A percentile compares a stretch with the other conserved stretches of the same genome.
Evolutionary conservation across 352 stramenopile genomes (phyloP).

Genomic region (Pythium aristosporum): DNA sequence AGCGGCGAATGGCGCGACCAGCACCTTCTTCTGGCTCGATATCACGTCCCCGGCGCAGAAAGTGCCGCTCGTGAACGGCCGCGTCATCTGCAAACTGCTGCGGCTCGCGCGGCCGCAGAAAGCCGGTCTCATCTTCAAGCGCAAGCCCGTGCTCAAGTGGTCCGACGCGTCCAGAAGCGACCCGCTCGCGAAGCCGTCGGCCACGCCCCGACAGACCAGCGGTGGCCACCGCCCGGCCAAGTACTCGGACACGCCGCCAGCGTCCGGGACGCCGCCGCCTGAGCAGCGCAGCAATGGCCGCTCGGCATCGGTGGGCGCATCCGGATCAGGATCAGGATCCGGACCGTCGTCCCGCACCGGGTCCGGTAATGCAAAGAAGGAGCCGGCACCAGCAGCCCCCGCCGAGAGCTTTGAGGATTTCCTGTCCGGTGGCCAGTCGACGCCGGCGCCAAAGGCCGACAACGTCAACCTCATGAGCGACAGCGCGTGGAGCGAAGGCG

Average conservation of each 20-base stretch:
- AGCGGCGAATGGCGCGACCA: conserved; percentile 30
- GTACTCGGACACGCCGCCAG: conserved; percentile 53
- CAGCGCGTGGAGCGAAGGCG: conserved; percentile 39
- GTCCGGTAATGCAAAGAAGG: conserved; percentile 32
- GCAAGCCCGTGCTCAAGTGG: conserved; percentile 72
- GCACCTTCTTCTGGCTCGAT: conserved; percentile 84
- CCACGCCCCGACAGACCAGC: conserved; percentile 29
- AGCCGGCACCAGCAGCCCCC: conserved; percentile 19
- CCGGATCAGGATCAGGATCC: conserved; percentile 10
- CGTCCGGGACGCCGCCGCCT: conserved; percentile 10
- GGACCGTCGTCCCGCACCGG: conserved; percentile 36
- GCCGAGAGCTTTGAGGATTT: conserved; percentile 72
- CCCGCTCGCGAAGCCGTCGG: background rate
- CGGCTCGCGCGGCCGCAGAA: conserved; percentile 59
- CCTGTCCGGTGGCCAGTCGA: conserved; percentile 50
- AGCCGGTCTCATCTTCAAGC: conserved; percentile 64
- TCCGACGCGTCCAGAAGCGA: conserved; percentile 16
- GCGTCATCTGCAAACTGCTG: conserved; percentile 84
- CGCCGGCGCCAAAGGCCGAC: conserved; percentile 24
- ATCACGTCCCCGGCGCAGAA: conserved; percentile 51
- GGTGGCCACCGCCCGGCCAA: conserved; percentile 49
- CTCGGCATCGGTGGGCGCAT: conserved; percentile 7
- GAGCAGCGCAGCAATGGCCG: conserved; percentile 1
- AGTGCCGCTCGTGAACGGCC: conserved; percentile 71
- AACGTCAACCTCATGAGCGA: conserved; percentile 75